phyloP scores from a whole-genome alignment of 208 protist genomes.

The Leishmania aethiopica region DNA sequence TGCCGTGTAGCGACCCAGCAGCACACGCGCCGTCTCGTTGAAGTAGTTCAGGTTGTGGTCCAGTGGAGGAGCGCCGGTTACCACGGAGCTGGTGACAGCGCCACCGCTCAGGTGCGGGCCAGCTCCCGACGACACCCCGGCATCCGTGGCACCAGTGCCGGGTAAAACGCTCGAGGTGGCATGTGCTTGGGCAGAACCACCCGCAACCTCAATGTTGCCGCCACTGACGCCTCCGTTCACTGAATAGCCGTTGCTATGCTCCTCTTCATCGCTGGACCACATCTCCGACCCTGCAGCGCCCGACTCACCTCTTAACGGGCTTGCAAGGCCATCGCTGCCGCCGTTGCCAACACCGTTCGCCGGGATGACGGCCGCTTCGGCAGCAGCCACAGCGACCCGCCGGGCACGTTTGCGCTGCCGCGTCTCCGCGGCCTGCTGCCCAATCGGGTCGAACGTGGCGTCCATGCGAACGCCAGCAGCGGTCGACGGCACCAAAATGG shows the following conservation, averaged over 20 bases:
- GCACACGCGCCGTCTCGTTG: conserved; percentile 42
- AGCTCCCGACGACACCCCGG: background rate
- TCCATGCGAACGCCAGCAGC: background rate
- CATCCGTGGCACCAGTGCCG: background rate
- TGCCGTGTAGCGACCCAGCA: conserved; percentile 37
- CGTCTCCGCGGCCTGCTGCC: conserved; percentile 51
- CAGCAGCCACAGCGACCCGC: conserved; percentile 28
- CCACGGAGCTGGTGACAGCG: background rate
- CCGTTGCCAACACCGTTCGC: background rate
- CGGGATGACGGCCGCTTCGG: conserved; percentile 15
- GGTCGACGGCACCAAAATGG: background rate
- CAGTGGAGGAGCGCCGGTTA: conserved; percentile 3
- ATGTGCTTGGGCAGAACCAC: background rate
- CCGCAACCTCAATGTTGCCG: conserved; percentile 4
- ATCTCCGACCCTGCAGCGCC: conserved; percentile 9
- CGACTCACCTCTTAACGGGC: background rate
- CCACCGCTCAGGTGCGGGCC: background rate
- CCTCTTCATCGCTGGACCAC: conserved; percentile 32
- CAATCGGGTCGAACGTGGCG: conserved; percentile 68
- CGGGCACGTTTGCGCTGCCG: conserved; percentile 44
- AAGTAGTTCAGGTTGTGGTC: conserved; percentile 24
- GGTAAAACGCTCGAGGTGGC: background rate
- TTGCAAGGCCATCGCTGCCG: background rate
- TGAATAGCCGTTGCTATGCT: conserved; percentile 11
- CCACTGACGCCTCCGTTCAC: background rate